These are phyloP conservation scores for Triticum timopheevii DNA, from an alignment of 176 grass and related monocot genomes.

Conservation along the genomic window DNA sequence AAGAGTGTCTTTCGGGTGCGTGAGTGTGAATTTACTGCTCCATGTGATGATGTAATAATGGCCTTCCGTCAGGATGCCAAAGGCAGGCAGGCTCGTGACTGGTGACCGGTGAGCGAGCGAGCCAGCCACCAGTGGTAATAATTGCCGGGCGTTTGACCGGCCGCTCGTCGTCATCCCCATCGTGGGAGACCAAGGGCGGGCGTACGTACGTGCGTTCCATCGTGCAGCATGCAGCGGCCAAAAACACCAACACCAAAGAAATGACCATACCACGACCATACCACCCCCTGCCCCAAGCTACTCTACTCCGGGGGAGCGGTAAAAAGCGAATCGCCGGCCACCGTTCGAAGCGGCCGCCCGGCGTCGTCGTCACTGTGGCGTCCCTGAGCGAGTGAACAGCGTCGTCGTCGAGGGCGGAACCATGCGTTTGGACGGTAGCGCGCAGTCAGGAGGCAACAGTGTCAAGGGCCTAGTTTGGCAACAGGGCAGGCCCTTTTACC, in stretches of 20 bases:
- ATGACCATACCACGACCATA: slow-evolving; percentile 33
- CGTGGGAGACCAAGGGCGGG: slow-evolving; percentile 4
- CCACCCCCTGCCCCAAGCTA: neutral
- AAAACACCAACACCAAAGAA: neutral
- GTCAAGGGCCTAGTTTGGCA: slow-evolving; percentile 30
- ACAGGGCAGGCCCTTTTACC: slow-evolving; percentile 34
- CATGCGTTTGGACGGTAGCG: slow-evolving; percentile 45
- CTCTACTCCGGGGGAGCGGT: neutral
- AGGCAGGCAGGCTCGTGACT: neutral
- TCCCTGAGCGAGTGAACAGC: slow-evolving; percentile 47
- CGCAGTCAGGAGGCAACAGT: slow-evolving; percentile 15
- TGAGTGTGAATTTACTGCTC: neutral
- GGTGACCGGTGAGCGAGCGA: too few relatives aligned
- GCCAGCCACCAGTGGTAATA: slow-evolving; percentile 43
- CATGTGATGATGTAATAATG: neutral
- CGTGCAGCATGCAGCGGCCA: neutral
- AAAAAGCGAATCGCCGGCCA: slow-evolving; percentile 5
- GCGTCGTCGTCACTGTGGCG: slow-evolving; percentile 15
- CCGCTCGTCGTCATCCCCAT: slow-evolving; percentile 49
- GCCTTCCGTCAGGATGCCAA: too few relatives aligned
- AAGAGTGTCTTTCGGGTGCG: too few relatives aligned
- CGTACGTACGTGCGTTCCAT: neutral
- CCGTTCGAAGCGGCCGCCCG: too few relatives aligned
- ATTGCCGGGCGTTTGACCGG: slow-evolving; percentile 60
- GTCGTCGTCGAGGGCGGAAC: neutral